Evolutionary conservation across 768 basidiomycete genomes (phyloP).

Genomic region (Trametes cinnabarina): DNA sequence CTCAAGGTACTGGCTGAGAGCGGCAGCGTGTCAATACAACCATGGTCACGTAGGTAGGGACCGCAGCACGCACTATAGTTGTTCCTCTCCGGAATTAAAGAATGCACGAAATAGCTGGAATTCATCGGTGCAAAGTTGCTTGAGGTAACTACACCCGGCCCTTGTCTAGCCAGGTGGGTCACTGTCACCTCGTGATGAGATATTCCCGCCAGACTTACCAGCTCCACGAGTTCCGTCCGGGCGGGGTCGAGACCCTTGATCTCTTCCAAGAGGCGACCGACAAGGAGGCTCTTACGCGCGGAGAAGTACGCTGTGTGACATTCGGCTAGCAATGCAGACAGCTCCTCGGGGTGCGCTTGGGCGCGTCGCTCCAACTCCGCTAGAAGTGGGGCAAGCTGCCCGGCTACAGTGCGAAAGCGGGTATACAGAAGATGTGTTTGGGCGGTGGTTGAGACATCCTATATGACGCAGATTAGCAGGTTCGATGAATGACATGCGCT

Average conservation of each 20-base stretch:
- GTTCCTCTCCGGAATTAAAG: slow-evolving; percentile 82
- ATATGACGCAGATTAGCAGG: background rate
- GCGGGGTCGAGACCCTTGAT: slow-evolving; percentile 79
- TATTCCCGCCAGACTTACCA: slow-evolving; percentile 46
- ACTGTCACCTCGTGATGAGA: background rate
- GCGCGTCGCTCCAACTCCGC: slow-evolving; percentile 84
- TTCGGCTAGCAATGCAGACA: slow-evolving; percentile 76
- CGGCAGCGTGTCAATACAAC: background rate
- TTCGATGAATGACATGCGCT: background rate
- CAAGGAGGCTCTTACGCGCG: slow-evolving; percentile 68
- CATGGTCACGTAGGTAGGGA: slow-evolving; percentile 11
- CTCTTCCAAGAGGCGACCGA: slow-evolving; percentile 74
- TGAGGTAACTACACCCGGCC: slow-evolving; percentile 88
- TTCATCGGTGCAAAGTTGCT: slow-evolving; percentile 88
- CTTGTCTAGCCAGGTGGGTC: slow-evolving; percentile 57
- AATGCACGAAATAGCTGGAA: slow-evolving; percentile 83
- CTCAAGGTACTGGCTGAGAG: slow-evolving; percentile 80
- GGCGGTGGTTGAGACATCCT: slow-evolving; percentile 80
- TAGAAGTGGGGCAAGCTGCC: slow-evolving; percentile 73
- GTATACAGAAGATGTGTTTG: slow-evolving; percentile 87
- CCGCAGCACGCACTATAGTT: slow-evolving; percentile 52
- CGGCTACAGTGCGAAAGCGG: slow-evolving; percentile 73
- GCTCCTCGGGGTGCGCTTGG: slow-evolving; percentile 74
- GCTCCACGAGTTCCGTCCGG: slow-evolving; percentile 80
- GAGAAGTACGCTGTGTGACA: slow-evolving; percentile 85